phyloP scores from a whole-genome alignment of 805 yeast species.

The Teunomyces cretensis region DNA sequence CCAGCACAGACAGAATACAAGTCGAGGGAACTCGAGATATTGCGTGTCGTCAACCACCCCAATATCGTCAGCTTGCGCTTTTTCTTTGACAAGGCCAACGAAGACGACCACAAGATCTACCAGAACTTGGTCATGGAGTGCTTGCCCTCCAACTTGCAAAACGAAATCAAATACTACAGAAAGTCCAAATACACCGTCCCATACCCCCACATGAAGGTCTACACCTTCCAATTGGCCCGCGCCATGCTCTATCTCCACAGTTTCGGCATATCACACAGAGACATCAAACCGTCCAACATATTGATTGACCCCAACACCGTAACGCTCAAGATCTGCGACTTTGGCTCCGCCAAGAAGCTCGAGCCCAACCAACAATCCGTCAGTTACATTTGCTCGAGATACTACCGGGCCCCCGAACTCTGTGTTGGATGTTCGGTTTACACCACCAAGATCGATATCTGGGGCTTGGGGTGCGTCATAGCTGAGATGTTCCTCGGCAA shows the following conservation, averaged over 20 bases:
- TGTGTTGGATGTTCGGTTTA: conserved; percentile 88
- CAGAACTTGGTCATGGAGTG: conserved; percentile 88
- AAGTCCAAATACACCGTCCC: conserved; percentile 62
- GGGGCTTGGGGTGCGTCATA: conserved; percentile 97
- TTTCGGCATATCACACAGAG: conserved; percentile 78
- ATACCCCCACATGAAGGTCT: conserved; percentile 70
- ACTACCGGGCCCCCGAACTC: conserved; percentile 94
- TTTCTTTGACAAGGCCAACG: conserved; percentile 63
- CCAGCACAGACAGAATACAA: conserved; percentile 88
- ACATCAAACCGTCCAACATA: conserved; percentile 80
- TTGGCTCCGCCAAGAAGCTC: conserved; percentile 79
- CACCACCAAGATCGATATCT: conserved; percentile 88
- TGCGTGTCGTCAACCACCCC: conserved; percentile 76
- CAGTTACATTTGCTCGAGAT: conserved; percentile 93
- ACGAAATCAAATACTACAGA: conserved; percentile 70
- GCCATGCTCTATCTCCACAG: conserved; percentile 84
- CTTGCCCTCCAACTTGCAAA: conserved; percentile 75
- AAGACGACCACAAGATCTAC: conserved; percentile 59
- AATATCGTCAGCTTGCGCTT: conserved; percentile 69
- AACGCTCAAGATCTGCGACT: conserved; percentile 74
- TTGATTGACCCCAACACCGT: conserved; percentile 71
- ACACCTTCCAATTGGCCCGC: conserved; percentile 76
- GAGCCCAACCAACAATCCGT: conserved; percentile 85
- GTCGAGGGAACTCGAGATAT: conserved; percentile 74
- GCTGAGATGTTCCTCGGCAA: conserved; percentile 92